Percentiles rank a stretch among this genome's conserved stretches.
Conservation (phyloP, 345 rosid species). For the Nephelium lappaceum region DNA sequence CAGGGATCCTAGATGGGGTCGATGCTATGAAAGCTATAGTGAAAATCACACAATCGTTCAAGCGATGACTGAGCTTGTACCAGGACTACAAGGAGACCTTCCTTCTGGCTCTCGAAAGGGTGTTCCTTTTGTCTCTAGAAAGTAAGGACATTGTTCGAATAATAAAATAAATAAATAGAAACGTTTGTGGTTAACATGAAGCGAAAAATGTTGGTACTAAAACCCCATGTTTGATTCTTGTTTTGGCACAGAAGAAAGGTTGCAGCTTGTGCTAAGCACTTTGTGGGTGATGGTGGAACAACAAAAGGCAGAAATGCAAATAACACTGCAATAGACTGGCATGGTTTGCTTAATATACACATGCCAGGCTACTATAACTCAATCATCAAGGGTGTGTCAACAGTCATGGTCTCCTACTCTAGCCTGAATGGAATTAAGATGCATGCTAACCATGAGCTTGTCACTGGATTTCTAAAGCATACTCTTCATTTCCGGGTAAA, state of each 20-base stretch:
- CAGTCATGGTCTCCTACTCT: constrained; percentile 79
- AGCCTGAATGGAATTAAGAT: constrained; percentile 73
- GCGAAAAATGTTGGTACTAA: too few species aligned
- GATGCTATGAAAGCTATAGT: constrained; percentile 77
- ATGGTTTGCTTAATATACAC: constrained; percentile 58
- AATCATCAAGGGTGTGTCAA: constrained; percentile 62
- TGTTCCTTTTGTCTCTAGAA: constrained; percentile 62
- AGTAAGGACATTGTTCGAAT: constrained; percentile 12
- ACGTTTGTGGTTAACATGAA: too few species aligned
- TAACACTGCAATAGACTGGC: constrained; percentile 42
- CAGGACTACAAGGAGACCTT: constrained; percentile 71
- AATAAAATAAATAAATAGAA: too few species aligned
- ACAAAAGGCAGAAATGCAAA: constrained; percentile 67
- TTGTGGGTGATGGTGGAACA: constrained; percentile 85
- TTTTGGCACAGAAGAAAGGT: constrained; percentile 49
- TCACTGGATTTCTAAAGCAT: constrained; percentile 61
- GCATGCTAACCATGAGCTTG: constrained; percentile 62
- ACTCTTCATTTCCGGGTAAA: constrained; percentile 66
- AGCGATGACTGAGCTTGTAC: constrained; percentile 61
- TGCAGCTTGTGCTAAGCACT: constrained; percentile 88
- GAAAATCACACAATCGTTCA: constrained; percentile 64
- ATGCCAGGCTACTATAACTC: constrained; percentile 63
- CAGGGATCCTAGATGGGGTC: constrained; percentile 77
- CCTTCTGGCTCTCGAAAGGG: constrained; percentile 44
- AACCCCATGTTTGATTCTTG: too few species aligned